These are phyloP conservation scores for Arachnomyces sp. DNA, from an alignment of 2,329 filamentous ascomycete genomes.

Conservation along the genomic window DNA sequence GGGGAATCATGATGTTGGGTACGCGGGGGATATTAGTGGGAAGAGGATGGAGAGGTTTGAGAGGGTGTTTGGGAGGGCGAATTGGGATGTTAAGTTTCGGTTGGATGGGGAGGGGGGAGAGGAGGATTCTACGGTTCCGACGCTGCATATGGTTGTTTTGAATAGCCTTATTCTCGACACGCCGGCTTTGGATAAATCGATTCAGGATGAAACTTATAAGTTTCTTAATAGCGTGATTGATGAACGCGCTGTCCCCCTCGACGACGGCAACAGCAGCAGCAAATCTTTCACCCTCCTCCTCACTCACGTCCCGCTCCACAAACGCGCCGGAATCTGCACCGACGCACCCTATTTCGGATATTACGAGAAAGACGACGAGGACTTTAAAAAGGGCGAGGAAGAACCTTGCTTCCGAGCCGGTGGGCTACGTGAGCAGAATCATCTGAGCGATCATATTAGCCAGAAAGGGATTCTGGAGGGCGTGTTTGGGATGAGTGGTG, in stretches of 20 bases:
- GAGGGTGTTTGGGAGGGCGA: constrained; percentile 72
- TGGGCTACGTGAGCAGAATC: constrained; percentile 77
- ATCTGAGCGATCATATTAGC: constrained; percentile 66
- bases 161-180: constrained; percentile 93
- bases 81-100: constrained; percentile 78
- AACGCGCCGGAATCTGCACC: constrained; percentile 70
- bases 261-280: constrained; percentile 44
- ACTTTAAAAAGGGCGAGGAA: constrained; percentile 10
- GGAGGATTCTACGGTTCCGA: constrained; percentile 35
- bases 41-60: constrained; percentile 74
- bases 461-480: constrained; percentile 68
- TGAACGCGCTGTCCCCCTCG: constrained; percentile 51
- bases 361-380: constrained; percentile 57
- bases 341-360: constrained; percentile 80
- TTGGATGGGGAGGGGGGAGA: constrained; percentile 26
- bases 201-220: constrained; percentile 69
- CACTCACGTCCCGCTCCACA: constrained; percentile 88
- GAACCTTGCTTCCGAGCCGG: constrained; percentile 30
- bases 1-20: constrained; percentile 95
- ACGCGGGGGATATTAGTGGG: constrained; percentile 81
- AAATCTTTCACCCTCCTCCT: constrained; percentile 71
- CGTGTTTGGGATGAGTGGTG: constrained; percentile 68
- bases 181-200: constrained; percentile 57
- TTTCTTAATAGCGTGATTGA: constrained; percentile 58
- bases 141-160: constrained; percentile 74